Evolutionary conservation across 768 basidiomycete species (phyloP).

Genomic region (Russula vinacea): DNA sequence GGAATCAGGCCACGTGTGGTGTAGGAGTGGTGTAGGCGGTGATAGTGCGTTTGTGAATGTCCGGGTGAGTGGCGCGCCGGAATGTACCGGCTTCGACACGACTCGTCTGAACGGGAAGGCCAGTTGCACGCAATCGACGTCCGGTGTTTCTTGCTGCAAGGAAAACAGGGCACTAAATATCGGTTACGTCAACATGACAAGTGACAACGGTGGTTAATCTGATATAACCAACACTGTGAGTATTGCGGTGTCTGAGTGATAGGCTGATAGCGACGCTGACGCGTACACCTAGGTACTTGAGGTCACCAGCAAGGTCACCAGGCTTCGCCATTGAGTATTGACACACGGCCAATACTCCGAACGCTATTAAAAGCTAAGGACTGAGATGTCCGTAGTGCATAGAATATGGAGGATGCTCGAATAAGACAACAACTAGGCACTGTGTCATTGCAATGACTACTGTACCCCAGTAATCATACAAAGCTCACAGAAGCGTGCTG

Average conservation of each 20-base stretch:
- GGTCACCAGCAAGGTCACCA: not conserved
- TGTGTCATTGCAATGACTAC: too few relatives aligned
- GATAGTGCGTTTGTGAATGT: not conserved
- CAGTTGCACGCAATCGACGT: too few relatives aligned
- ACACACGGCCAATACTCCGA: not conserved
- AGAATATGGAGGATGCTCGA: not conserved
- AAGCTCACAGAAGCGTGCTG: too few relatives aligned
- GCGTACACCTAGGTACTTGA: not conserved
- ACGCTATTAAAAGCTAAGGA: not conserved
- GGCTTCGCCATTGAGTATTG: not conserved
- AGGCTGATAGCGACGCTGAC: not conserved
- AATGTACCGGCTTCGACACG: too few relatives aligned
- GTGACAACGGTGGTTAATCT: not conserved
- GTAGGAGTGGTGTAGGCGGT: slow-evolving; percentile 2
- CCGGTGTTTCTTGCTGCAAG: too few relatives aligned
- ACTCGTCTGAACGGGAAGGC: too few relatives aligned
- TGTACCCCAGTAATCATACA: too few relatives aligned
- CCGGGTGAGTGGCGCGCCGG: not conserved
- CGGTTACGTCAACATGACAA: not conserved
- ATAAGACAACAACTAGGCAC: not conserved
- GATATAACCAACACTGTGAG: not conserved
- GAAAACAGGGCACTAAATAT: not conserved
- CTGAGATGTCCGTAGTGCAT: not conserved
- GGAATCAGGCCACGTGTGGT: not conserved
- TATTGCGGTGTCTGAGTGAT: not conserved